Evolutionary conservation across 129 eudicot species (phyloP), one percentile per base, ranked within the genome.

Genomic region (Tagetes erecta): DNA sequence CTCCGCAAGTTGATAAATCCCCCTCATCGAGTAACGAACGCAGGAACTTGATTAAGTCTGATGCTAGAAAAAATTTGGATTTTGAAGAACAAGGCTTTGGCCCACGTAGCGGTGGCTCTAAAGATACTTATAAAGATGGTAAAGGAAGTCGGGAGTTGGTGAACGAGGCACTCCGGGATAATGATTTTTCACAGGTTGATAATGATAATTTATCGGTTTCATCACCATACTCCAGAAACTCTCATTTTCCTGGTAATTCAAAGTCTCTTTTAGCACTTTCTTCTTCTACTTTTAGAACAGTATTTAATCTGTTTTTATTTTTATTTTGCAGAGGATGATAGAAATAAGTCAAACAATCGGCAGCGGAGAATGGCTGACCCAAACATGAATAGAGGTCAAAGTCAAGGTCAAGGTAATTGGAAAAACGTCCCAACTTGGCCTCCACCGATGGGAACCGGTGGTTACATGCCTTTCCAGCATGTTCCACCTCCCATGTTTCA

Each of bases 401-500:
- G 72, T 64, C 96, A 87, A 76, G 71, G 77, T 67, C 96, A 87
- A 76, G 77, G 77, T 64, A 75, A 87, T 65, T 94, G 98, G 98
- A 94, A 86, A 82, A 91, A 91, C 11, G 77, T 86, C 13, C 92
- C 97, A 13, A 91, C 65, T 63, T 91, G 98, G 98, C 90, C 91
- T 59, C 82, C 97, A 9, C 98, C 97, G 2, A 76, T 94, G 83
- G 68, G 88, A 55, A 80, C 82, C 63, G 96, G 98, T 35, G 97
- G 96, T 27, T 94, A 86, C 85, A 81, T 91, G 65, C 98, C 96
- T 13, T 94, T 90, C 76, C 98, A 84, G 47, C 97, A 88, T 75
- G 91, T 84, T 37, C 96, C 96, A 13, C 91, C 96, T 33, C 97
- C 95, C 8, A 89, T 88, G 71, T 88, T 94, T 75, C 98, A 83